Conservation (phyloP, 1,284 basidiomycete species). For the Trametes versicolor region DNA sequence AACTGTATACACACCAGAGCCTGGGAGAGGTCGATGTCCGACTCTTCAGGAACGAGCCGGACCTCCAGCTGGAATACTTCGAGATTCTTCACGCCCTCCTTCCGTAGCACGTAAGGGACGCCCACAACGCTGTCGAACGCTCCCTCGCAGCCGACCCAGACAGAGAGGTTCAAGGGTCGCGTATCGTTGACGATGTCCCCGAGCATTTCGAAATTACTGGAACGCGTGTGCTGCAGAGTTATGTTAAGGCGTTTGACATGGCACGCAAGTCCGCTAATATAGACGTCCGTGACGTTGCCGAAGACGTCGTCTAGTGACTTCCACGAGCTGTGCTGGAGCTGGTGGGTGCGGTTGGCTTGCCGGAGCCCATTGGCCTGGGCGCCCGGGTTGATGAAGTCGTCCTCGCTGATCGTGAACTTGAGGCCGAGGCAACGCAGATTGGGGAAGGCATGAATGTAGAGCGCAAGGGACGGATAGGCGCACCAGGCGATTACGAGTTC, state of each 20-base stretch:
- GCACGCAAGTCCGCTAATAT: slow-evolving; percentile 10
- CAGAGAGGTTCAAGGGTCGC: not conserved
- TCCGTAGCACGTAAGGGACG: not conserved
- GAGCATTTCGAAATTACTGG: slow-evolving; percentile 12
- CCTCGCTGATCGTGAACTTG: not conserved
- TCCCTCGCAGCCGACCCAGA: not conserved
- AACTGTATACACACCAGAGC: slow-evolving; percentile 6
- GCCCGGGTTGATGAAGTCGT: not conserved
- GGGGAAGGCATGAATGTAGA: slow-evolving; percentile 7
- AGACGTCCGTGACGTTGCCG: slow-evolving; percentile 7
- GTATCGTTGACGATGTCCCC: slow-evolving; percentile 2
- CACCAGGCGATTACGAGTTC: slow-evolving; percentile 3
- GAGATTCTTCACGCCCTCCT: not conserved
- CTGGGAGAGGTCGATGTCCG: slow-evolving; percentile 1
- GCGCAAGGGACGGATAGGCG: not conserved
- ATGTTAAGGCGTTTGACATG: not conserved
- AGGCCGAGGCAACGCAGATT: not conserved
- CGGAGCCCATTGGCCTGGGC: not conserved
- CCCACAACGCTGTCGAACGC: not conserved
- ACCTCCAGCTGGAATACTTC: not conserved
- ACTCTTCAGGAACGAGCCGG: not conserved
- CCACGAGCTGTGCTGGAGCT: slow-evolving; percentile 9
- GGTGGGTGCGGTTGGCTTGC: not conserved
- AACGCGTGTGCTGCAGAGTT: slow-evolving; percentile 2
- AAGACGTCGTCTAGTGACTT: slow-evolving; percentile 1